A percentile compares a stretch with the other conserved stretches of the same genome.
Evolutionary conservation across 2,329 filamentous ascomycete species (phyloP).

Genomic region (Fusarium kyushuense): DNA sequence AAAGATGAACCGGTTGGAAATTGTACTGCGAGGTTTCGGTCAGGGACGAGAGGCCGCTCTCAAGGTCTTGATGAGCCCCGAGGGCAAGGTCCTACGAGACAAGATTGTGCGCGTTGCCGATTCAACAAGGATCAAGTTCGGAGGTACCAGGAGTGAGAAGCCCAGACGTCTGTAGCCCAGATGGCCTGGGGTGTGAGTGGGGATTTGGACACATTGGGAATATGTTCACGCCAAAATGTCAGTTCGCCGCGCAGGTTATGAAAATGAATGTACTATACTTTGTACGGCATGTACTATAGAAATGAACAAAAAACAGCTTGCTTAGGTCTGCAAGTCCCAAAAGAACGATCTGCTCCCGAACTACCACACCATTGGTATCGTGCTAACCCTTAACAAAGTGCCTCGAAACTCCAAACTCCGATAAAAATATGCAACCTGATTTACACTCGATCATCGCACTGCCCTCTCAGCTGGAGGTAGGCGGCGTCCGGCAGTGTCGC

Average conservation of each 20-base stretch:
- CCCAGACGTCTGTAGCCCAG: conserved; percentile 77
- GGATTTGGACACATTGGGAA: conserved; percentile 23
- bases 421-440: conserved; percentile 2
- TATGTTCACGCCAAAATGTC: conserved; percentile 19
- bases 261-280: conserved; percentile 53
- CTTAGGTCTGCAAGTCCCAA: conserved; percentile 26
- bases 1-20: conserved; percentile 81
- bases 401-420: conserved; percentile 44
- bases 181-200: conserved; percentile 6
- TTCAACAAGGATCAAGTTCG: conserved; percentile 92
- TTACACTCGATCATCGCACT: conserved; percentile 49
- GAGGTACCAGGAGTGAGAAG: conserved; percentile 87
- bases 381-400: conserved; percentile 36
- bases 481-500: conserved; percentile 64
- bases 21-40: conserved; percentile 88
- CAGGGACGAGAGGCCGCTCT: conserved; percentile 86
- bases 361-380: conserved; percentile 47
- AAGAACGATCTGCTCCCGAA: conserved; percentile 39
- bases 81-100: conserved; percentile 80
- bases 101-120: conserved; percentile 86
- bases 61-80: conserved; percentile 88
- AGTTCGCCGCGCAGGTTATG: conserved; percentile 24
- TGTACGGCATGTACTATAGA: conserved; percentile 53
- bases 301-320: conserved; percentile 41
- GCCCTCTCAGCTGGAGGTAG: conserved; percentile 67